Percentiles rank a stretch among this genome's conserved stretches.
phyloP scores from a whole-genome alignment of 2,329 filamentous ascomycete species.

The Tolypocladium guangdongense region DNA sequence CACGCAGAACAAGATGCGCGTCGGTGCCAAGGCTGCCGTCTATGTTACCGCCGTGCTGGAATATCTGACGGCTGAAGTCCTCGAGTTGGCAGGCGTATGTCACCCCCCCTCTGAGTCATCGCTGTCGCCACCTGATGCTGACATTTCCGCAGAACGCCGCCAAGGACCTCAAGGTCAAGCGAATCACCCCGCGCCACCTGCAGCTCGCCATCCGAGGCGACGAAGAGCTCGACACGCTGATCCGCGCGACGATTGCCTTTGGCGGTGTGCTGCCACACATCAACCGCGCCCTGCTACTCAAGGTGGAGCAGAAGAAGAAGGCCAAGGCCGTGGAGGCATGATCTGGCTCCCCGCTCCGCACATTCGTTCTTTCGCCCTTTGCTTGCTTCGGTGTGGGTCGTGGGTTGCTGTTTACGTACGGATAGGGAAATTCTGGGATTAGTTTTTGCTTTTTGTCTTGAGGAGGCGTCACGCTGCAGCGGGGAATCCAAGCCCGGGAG shows the following conservation, averaged over 20 bases:
- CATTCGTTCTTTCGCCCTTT: conserved; percentile 8
- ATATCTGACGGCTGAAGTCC: conserved; percentile 94
- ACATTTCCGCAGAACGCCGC: conserved; percentile 62
- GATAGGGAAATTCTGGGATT: conserved; percentile 2
- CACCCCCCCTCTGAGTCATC: conserved; percentile 4
- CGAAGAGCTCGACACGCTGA: conserved; percentile 94
- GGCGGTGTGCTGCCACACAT: conserved; percentile 98
- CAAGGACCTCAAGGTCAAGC: conserved; percentile 99
- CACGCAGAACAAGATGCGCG: conserved; percentile 99
- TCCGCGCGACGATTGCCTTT: conserved; percentile 94
- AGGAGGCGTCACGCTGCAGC: neutral
- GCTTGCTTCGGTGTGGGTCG: conserved; percentile 1
- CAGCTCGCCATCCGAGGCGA: conserved; percentile 97
- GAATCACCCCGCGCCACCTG: conserved; percentile 94
- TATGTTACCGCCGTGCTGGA: conserved; percentile 97
- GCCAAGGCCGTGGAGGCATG: conserved; percentile 41
- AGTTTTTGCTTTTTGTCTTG: neutral
- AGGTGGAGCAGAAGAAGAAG: conserved; percentile 98
- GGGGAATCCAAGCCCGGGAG: neutral
- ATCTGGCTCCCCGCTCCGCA: conserved; percentile 2
- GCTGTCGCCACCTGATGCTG: conserved; percentile 8
- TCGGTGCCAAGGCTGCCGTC: conserved; percentile 95
- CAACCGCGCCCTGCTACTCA: conserved; percentile 90
- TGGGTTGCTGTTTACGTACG: neutral
- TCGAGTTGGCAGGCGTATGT: conserved; percentile 85